Evolutionary conservation across 352 stramenopile species (phyloP), one percentile per base, ranked within the genome.

Genomic region (Globisporangium splendens): DNA sequence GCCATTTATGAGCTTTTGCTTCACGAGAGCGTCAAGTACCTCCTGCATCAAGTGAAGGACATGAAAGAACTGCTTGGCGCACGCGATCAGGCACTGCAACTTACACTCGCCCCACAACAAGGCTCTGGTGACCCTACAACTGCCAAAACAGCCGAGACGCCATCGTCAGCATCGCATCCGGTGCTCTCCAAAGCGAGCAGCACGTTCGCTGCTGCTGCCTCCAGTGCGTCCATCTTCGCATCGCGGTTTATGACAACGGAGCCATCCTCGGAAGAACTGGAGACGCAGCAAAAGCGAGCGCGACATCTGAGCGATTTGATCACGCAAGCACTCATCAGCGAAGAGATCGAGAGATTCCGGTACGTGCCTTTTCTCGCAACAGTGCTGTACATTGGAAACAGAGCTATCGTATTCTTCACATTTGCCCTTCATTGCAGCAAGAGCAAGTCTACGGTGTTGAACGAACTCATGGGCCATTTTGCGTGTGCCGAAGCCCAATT

Each of bases 1-100:
- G 65, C 50, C n/a, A 83, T 89, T 18, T 83, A 85, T 64, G 82
- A 88, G 57, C 60, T 91, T 5, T 61, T 86, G 38, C 56, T 91
- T 28, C 72, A 89, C 44, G 82, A 88, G 59, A 75, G 70, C 46
- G 51, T 86, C 61, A 84, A 83, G 54, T 91, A 89, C 56, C 59
- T 91, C 53, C 66, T 73, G 6, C 66, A 72, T 31, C 81, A 91
- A 61, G 62, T 71, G 28, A 73, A 63, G 11, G 79, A 72, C 43
- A 73, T 91, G 58, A 86, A 83, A 58, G 79, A 88, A n/a, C 55
- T 91, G 35, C 62, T 89, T 1, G 28, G 48, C 2, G 65, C 77
- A 22, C 79, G 79, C 22, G 79, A 88, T 15, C 59, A 72, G 0
- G 64, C 72, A 0, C n/a, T 76, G 17, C 50, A 71, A 20, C 14